Conservation (phyloP, 306 rosid genomes). For the Chamaecrista fasciculata region DNA sequence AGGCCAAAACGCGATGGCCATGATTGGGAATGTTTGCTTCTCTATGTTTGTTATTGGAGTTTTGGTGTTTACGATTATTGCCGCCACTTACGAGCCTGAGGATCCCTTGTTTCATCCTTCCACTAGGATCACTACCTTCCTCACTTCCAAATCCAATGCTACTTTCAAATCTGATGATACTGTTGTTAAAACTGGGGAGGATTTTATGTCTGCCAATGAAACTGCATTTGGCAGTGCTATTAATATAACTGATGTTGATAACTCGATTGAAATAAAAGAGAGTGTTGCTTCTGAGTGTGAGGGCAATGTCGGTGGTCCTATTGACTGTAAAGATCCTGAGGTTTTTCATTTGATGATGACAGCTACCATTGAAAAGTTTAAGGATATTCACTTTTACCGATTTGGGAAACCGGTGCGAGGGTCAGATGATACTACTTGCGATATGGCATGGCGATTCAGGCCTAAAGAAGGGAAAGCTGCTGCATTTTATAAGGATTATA, state of each 20-base stretch:
- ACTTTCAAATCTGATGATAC: slow-evolving; percentile 84
- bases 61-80: slow-evolving; percentile 80
- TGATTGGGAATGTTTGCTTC: slow-evolving; percentile 90
- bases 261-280: slow-evolving; percentile 26
- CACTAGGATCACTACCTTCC: slow-evolving; percentile 80
- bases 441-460: slow-evolving; percentile 98
- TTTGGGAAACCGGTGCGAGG: slow-evolving; percentile 82
- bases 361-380: slow-evolving; percentile 74
- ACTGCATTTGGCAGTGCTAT: slow-evolving; percentile 60
- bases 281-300: slow-evolving; percentile 39
- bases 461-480: slow-evolving; percentile 97
- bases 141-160: slow-evolving; percentile 91
- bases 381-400: slow-evolving; percentile 89
- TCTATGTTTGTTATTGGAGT: slow-evolving; percentile 86
- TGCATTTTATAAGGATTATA: slow-evolving; percentile 83
- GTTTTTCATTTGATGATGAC: slow-evolving; percentile 94
- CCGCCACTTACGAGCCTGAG: slow-evolving; percentile 97
- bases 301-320: slow-evolving; percentile 48
- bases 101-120: slow-evolving; percentile 96
- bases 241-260: slow-evolving; percentile 63
- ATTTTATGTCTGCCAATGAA: slow-evolving; percentile 87
- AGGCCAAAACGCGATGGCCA: slow-evolving; percentile 77
- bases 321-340: slow-evolving; percentile 86
- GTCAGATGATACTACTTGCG: slow-evolving; percentile 63
- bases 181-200: slow-evolving; percentile 89